Conservation (phyloP, 2,329 filamentous ascomycete genomes). For the Colletotrichum musicola region DNA sequence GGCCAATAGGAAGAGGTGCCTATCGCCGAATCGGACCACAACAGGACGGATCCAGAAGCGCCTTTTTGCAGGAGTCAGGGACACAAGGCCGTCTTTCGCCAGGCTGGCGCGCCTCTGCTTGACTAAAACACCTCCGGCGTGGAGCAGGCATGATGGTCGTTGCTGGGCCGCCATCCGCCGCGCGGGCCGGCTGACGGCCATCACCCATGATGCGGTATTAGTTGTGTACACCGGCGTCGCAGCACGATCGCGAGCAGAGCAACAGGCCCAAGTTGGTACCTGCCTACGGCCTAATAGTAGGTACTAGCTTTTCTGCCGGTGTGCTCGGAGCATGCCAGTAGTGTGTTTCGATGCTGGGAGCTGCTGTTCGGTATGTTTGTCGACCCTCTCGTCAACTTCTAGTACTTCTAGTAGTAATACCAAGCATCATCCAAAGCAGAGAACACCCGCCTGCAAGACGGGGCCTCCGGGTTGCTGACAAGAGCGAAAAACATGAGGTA, state of each 20-base stretch:
- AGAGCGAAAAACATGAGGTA: conserved; percentile 31
- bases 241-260: conserved; percentile 15
- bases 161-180: conserved; percentile 38
- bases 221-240: conserved; percentile 22
- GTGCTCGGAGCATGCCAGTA: conserved; percentile 1
- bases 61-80: conserved; percentile 34
- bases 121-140: conserved; percentile 36
- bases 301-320: too few relatives aligned
- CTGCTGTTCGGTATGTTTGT: conserved; percentile 1
- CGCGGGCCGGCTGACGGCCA: conserved; percentile 32
- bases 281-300: conserved; percentile 12
- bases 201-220: conserved; percentile 33
- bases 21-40: conserved; percentile 41
- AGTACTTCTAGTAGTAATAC: not conserved
- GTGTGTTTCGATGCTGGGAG: not conserved
- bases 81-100: conserved; percentile 18
- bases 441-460: not conserved
- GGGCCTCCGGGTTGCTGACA: conserved; percentile 4
- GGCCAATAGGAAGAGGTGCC: conserved; percentile 37
- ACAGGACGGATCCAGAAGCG: conserved; percentile 38
- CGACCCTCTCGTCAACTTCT: not conserved
- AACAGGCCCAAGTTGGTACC: conserved; percentile 14
- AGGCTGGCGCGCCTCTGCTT: conserved; percentile 37
- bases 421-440: not conserved
- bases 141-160: conserved; percentile 38